A percentile compares a stretch with the other conserved stretches of the same genome.
Evolutionary conservation across 148 eudicot species (phyloP).

Genomic region (Camellia granthamiana): DNA sequence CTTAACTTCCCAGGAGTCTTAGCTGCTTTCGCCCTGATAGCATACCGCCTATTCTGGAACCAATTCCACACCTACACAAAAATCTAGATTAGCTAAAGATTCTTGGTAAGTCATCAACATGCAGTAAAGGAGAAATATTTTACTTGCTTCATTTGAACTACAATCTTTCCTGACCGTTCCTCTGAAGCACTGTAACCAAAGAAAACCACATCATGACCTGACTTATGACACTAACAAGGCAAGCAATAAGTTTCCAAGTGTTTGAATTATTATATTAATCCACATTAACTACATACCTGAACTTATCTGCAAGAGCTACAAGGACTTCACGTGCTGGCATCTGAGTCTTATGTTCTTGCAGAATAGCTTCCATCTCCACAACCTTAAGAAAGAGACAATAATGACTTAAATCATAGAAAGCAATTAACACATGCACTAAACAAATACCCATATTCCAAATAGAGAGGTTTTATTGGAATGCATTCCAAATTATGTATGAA

Average conservation of each 20-base stretch:
- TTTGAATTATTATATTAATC: not conserved
- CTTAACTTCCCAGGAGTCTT: constrained; percentile 51
- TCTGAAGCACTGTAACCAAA: constrained; percentile 45
- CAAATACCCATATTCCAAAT: not conserved
- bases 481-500: not conserved
- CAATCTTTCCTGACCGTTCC: constrained; percentile 65
- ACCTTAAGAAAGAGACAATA: constrained; percentile 39
- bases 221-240: not conserved
- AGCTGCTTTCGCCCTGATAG: constrained; percentile 69
- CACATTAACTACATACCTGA: constrained; percentile 49
- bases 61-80: constrained; percentile 83
- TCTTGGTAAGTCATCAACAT: not conserved
- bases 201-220: constrained; percentile 4
- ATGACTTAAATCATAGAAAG: not conserved
- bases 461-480: not conserved
- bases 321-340: constrained; percentile 77
- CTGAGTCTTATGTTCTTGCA: constrained; percentile 58
- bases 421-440: constrained; percentile 7
- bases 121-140: not conserved
- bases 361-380: constrained; percentile 79
- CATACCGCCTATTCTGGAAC: constrained; percentile 96
- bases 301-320: constrained; percentile 70
- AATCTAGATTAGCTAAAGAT: constrained; percentile 8
- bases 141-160: constrained; percentile 86
- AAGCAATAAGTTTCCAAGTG: constrained; percentile 1